Evolutionary conservation across 1,284 basidiomycete genomes (phyloP), one percentile per base, ranked within the genome.

Genomic region (Papiliotrema nemorosa): DNA sequence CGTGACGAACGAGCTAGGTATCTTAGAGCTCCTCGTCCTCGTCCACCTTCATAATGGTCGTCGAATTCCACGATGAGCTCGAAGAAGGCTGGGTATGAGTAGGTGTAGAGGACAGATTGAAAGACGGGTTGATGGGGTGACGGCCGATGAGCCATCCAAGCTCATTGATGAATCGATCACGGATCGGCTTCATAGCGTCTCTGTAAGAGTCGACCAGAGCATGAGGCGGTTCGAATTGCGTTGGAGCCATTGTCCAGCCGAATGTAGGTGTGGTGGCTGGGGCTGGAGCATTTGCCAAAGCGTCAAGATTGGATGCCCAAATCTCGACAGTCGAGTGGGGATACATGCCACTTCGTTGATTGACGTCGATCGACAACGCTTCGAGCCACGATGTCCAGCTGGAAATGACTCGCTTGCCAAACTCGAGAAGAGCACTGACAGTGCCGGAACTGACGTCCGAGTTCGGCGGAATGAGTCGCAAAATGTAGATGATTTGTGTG

Each of bases 301-400:
- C 31, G 13, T 66, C 65, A 10, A 72, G 44, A 12, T 58, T 55
- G 18, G 64, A 59, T 13, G 56, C 58, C 71, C 71, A 73, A 2
- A 42, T 45, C 12, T 54, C 39, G 7, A 71, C 70, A 16, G 53
- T 53, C 3, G 59, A 56, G 24, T 62, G 59, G 0, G 69, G 64
- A 47, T 59, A 71, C 70, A 74, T 74, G 9, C 65, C 70, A 3
- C 69, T 68, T 13, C 57, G 57, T 27, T 59, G 54, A 55, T 74
- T 74, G 42, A 72, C 68, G 37, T 70, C 66, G 9, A 59, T 50
- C 0, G 59, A 60, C 6, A 74, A 47, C 16, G 44, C 45, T 2
- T 44, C 29, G 21, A 69, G 42, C 72, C 70, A 72, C 10, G 46
- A 39, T 2, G 44, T 56, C 72, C 70, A 74, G 3, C 44, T 47